These are phyloP conservation scores for Fusarium mundagurra DNA, from an alignment of 2,329 filamentous ascomycete species.

Conservation along the genomic window DNA sequence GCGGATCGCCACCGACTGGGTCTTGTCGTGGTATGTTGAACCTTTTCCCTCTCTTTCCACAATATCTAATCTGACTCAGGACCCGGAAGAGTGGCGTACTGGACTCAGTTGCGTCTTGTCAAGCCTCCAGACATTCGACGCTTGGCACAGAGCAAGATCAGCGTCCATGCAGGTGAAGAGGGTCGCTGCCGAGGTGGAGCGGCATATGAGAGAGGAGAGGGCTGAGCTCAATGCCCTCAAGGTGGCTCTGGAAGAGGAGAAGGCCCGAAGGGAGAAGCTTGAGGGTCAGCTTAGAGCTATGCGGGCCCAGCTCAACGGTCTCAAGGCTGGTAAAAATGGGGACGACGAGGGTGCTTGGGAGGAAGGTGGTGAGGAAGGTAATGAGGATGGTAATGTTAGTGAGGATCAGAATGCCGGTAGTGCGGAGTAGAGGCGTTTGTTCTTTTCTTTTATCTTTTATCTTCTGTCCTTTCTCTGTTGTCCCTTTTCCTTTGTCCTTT, in stretches of 20 bases:
- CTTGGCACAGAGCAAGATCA: not conserved
- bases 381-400: not conserved
- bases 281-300: not conserved
- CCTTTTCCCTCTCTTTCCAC: not conserved
- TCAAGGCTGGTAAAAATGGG: not conserved
- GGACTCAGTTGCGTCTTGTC: not conserved
- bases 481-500: not conserved
- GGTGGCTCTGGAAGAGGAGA: not conserved
- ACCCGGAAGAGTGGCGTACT: not conserved
- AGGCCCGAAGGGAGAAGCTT: fast-evolving
- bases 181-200: not conserved
- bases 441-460: too few relatives aligned
- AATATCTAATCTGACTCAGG: not conserved
- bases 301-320: not conserved
- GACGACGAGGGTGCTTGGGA: not conserved
- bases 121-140: not conserved
- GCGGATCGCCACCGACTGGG: not conserved
- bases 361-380: not conserved
- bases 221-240: not conserved
- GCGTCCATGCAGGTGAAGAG: not conserved
- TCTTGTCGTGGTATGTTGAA: not conserved
- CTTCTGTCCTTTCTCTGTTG: too few relatives aligned
- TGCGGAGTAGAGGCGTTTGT: not conserved
- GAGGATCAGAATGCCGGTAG: not conserved
- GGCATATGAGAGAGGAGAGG: not conserved